Evolutionary conservation across 805 yeast genomes (phyloP), one percentile per base, ranked within the genome.

Genomic region (Saccharomycopsis sp.): DNA sequence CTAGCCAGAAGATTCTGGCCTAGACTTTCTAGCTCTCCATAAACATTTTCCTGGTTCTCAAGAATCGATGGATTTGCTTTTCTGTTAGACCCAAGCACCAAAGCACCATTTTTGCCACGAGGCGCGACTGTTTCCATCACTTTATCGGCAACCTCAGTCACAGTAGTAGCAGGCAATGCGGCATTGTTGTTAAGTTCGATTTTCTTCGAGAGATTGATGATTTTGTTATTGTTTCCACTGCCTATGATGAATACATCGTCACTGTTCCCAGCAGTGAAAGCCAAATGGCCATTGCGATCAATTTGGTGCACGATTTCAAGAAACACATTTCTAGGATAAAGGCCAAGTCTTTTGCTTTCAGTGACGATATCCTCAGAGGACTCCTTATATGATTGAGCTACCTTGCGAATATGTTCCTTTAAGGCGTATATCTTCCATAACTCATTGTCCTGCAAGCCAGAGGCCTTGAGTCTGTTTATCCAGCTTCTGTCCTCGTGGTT

Each of bases 401-500:
- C 81, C 53, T 83, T 80, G 59, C 72, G 76, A 7, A 91, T 78
- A 63, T 89, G 87, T 29, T 84, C 84, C 57, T 91, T 76, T 57
- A 90, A 69, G 2, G 81, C 81, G 15, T 84, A 84, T 12, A 92
- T 71, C 68, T 91, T 92, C 97, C 97, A 92, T 24, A 89, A 64
- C 51, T 90, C 95, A 5, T 74, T 75, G 8, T 83, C 89, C 5
- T 75, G 75, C 54, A 92, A 71, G 0, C 97, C 98, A n/a, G 89
- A 76, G 1, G 85, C 76, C 52, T 81, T 78, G 50, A 92, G 73
- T 61, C 85, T 82, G 41, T 80, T 80, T n/a, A 90, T 73, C 91
- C 96, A 87, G 34, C 77, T 76, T 57, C 79, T 76, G 68, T 89
- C 96, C 58, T 82, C 87, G 2, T 78, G 76, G 0, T 89, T 83